Conservation (phyloP, 2,329 filamentous ascomycete genomes). For the Dactylellina cionopaga region DNA sequence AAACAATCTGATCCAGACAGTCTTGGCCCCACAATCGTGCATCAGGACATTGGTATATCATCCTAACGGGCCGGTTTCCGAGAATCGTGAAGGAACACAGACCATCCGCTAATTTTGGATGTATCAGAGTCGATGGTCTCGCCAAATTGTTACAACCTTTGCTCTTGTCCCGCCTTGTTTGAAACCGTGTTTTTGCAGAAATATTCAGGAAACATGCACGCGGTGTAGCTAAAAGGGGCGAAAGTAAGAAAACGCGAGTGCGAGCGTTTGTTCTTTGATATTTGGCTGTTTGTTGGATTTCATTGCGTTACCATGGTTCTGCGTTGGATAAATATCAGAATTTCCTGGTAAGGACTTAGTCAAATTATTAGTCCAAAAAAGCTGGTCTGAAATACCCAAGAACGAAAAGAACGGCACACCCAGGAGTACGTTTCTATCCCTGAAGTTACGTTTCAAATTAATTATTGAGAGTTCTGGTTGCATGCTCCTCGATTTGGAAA, state of each 20-base stretch:
- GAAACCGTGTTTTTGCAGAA: conserved; percentile 6
- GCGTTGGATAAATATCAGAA: conserved; percentile 25
- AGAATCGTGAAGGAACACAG: conserved; percentile 14
- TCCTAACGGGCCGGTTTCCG: conserved; percentile 51
- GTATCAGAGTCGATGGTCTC: conserved; percentile 34
- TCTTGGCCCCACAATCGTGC: conserved; percentile 42
- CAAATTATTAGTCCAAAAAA: conserved; percentile 2
- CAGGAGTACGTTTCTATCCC: too few relatives aligned
- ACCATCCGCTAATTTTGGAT: conserved; percentile 40
- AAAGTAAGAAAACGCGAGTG: neutral
- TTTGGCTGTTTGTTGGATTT: conserved; percentile 26
- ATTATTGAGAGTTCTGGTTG: too few relatives aligned
- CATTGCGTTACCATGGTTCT: conserved; percentile 30
- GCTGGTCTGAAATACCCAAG: neutral
- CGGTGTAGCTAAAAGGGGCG: neutral
- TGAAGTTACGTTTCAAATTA: too few relatives aligned
- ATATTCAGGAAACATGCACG: neutral
- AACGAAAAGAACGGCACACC: too few relatives aligned
- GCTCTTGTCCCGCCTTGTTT: conserved; percentile 25
- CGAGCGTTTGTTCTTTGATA: conserved; percentile 3
- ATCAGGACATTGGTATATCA: conserved; percentile 22
- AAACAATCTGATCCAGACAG: conserved; percentile 1
- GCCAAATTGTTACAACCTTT: neutral
- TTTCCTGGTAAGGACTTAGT: conserved; percentile 26
- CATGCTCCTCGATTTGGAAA: too few relatives aligned